Conservation (phyloP, 1,284 basidiomycete genomes). For the Tausonia pullulans region DNA sequence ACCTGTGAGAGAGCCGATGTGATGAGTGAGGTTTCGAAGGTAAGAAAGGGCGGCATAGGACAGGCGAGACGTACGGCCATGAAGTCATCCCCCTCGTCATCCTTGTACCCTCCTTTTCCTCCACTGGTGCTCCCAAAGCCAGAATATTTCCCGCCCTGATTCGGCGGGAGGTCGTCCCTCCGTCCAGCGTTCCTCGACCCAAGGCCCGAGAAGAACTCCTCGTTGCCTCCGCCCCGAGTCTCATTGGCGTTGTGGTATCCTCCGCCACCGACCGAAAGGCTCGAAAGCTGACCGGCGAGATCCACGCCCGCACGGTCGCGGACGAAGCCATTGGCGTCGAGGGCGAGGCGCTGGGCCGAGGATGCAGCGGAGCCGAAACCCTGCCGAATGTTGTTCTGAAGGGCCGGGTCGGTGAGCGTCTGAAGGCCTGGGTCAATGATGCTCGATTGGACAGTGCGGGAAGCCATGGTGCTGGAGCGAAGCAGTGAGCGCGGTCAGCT, state of each 20-base stretch:
- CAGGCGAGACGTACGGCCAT: constrained; percentile 9
- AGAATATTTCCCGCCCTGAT: background rate
- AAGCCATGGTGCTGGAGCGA: constrained; percentile 20
- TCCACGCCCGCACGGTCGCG: constrained; percentile 31
- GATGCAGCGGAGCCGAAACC: constrained; percentile 21
- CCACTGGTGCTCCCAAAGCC: background rate
- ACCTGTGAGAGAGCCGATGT: background rate
- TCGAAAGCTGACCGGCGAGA: constrained; percentile 31
- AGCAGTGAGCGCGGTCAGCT: background rate
- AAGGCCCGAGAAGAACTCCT: constrained; percentile 26
- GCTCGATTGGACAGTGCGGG: constrained; percentile 30
- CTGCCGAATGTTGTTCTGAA: constrained; percentile 26
- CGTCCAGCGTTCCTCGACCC: constrained; percentile 24
- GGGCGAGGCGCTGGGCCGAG: constrained; percentile 25
- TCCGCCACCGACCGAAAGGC: constrained; percentile 24
- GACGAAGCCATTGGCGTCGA: constrained; percentile 30
- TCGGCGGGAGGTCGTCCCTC: constrained; percentile 1
- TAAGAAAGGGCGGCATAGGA: background rate
- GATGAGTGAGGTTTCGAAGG: constrained; percentile 6
- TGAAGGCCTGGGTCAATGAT: constrained; percentile 34
- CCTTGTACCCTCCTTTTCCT: constrained; percentile 6
- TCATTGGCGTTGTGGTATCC: background rate
- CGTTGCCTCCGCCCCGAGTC: constrained; percentile 17
- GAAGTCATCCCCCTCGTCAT: constrained; percentile 16
- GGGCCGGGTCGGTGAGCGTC: constrained; percentile 16